These are phyloP conservation scores for Meyerozyma carpophila DNA, from an alignment of 1,139 yeast species.

Conservation along the genomic window DNA sequence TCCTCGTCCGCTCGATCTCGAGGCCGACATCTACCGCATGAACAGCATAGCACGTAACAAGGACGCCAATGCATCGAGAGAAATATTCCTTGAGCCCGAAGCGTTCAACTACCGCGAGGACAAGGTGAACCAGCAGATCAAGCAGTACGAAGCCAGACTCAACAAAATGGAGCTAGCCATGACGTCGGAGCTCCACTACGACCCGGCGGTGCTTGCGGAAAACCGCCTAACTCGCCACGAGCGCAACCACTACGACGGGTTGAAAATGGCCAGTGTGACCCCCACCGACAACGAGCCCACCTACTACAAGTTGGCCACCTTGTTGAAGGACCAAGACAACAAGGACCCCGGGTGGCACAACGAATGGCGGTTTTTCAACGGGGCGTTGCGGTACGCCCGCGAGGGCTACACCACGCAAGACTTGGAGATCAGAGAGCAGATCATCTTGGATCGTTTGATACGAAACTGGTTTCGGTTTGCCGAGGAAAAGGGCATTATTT, in stretches of 20 bases:
- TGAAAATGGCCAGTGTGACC: conserved; percentile 15
- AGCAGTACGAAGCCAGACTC: conserved; percentile 16
- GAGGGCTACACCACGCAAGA: conserved; percentile 19
- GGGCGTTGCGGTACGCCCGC: conserved; percentile 18
- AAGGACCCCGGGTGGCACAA: conserved; percentile 36
- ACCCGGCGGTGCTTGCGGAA: conserved; percentile 9
- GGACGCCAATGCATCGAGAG: conserved; percentile 15
- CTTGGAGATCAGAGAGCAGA: conserved; percentile 16
- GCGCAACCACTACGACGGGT: conserved; percentile 20
- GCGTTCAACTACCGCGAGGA: conserved; percentile 20
- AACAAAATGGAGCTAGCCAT: conserved; percentile 14
- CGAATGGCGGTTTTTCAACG: conserved; percentile 35
- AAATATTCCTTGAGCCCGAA: conserved; percentile 14
- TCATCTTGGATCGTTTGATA: conserved; percentile 26
- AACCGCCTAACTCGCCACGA: conserved; percentile 16
- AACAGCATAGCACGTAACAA: conserved; percentile 12
- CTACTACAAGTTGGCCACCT: conserved; percentile 31
- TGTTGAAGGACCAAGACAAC: conserved; percentile 19
- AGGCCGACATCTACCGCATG: conserved; percentile 16
- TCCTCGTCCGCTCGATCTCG: conserved; percentile 15
- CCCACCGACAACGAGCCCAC: conserved; percentile 17
- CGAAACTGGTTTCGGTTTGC: conserved; percentile 32
- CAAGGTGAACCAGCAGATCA: conserved; percentile 13
- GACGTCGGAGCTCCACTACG: conserved; percentile 22
- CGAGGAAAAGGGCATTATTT: conserved; percentile 17